A percentile compares a stretch with the other conserved stretches of the same genome.
phyloP scores from a whole-genome alignment of 306 rosid genomes.

The Quercus variabilis region DNA sequence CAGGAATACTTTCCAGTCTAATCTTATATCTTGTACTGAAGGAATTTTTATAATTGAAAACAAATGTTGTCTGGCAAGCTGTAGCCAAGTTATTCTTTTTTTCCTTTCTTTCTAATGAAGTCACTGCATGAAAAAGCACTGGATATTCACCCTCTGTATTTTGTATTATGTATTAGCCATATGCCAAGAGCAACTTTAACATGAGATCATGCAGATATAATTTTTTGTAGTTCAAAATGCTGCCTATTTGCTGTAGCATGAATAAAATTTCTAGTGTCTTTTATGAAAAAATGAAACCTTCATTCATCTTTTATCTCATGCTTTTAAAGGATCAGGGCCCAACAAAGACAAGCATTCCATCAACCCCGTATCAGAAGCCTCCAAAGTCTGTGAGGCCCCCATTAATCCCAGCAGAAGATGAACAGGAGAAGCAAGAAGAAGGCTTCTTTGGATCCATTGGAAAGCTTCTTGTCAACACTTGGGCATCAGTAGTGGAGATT shows the following conservation, averaged over 20 bases:
- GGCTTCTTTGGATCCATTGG: slow-evolving; percentile 73
- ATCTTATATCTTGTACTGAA: not conserved
- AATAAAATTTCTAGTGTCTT: not conserved
- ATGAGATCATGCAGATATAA: not conserved
- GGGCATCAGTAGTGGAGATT: slow-evolving; percentile 54
- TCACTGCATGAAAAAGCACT: not conserved
- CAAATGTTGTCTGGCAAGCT: not conserved
- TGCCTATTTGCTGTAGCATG: not conserved
- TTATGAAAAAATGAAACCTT: not conserved
- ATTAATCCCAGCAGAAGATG: slow-evolving; percentile 67
- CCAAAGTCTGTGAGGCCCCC: slow-evolving; percentile 72
- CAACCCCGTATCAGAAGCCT: slow-evolving; percentile 61
- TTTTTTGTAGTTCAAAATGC: not conserved
- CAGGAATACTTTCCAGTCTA: not conserved
- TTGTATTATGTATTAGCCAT: not conserved
- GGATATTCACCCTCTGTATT: not conserved
- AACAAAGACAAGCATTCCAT: slow-evolving; percentile 27
- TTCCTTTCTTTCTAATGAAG: not conserved
- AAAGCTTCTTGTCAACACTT: slow-evolving; percentile 57
- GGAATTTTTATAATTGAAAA: slow-evolving; percentile 1
- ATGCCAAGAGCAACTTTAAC: not conserved
- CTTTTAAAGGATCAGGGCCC: slow-evolving; percentile 49
- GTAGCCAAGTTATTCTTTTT: not conserved
- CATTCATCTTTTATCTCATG: slow-evolving; percentile 12
- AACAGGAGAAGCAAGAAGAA: slow-evolving; percentile 79